Conservation (phyloP, 129 eudicot species). For the Flaveria linearis region DNA sequence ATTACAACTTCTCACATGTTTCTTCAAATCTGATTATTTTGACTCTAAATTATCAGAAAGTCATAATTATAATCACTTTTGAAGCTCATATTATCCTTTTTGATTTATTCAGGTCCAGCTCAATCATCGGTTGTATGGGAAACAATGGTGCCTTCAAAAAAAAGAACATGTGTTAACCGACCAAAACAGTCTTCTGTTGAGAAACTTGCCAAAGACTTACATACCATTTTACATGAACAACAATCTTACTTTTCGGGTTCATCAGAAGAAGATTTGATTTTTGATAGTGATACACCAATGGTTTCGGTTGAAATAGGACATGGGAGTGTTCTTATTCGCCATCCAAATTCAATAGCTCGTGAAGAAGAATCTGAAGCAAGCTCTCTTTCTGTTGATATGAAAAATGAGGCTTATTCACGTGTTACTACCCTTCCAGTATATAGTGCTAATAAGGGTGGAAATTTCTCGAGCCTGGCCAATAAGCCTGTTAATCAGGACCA, state of each 20-base stretch:
- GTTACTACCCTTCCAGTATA: constrained; percentile 50
- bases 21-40: not conserved
- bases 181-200: constrained; percentile 88
- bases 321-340: constrained; percentile 95
- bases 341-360: constrained; percentile 72
- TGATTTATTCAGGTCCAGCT: constrained; percentile 61
- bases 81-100: constrained; percentile 12
- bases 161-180: constrained; percentile 83
- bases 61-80: not conserved
- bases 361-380: constrained; percentile 99
- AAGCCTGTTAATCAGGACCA: constrained; percentile 59
- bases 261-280: constrained; percentile 88
- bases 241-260: constrained; percentile 76
- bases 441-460: constrained; percentile 51
- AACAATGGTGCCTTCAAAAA: constrained; percentile 80
- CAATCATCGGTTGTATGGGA: constrained; percentile 91
- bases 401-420: constrained; percentile 71
- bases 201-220: constrained; percentile 83
- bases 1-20: not conserved
- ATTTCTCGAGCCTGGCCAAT: constrained; percentile 43
- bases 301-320: constrained; percentile 98
- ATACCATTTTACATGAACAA: constrained; percentile 80
- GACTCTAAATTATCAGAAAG: not conserved
- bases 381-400: constrained; percentile 85
- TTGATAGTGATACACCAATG: constrained; percentile 86